Conservation (phyloP, 176 grass and related monocot genomes). For the Carex myosuroides region DNA sequence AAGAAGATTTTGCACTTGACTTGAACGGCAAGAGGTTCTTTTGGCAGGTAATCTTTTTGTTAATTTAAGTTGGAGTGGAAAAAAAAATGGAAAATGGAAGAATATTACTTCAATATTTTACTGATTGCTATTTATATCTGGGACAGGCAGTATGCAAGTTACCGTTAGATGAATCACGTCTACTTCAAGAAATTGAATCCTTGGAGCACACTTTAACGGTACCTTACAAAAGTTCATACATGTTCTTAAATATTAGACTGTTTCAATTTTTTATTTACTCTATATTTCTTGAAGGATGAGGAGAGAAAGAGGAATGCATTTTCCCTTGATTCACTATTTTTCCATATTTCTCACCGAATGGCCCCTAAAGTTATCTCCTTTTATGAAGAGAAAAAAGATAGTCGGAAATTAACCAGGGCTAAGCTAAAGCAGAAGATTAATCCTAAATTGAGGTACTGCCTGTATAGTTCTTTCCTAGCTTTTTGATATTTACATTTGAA, state of each 20-base stretch:
- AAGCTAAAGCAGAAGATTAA: constrained; percentile 35
- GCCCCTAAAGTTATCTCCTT: constrained; percentile 26
- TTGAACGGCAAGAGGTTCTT: constrained; percentile 31
- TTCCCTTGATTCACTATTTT: constrained; percentile 21
- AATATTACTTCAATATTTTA: not conserved
- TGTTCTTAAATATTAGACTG: not conserved
- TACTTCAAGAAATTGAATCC: constrained; percentile 31
- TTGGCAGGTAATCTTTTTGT: constrained; percentile 36
- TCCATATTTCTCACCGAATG: constrained; percentile 32
- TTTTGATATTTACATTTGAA: constrained; percentile 9
- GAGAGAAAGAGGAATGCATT: constrained; percentile 29
- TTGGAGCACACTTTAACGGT: constrained; percentile 37
- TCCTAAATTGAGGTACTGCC: constrained; percentile 32
- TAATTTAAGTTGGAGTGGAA: not conserved
- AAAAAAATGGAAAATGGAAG: not conserved
- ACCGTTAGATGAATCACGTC: constrained; percentile 39
- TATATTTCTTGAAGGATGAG: constrained; percentile 30
- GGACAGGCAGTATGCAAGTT: constrained; percentile 39
- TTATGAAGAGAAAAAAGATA: constrained; percentile 29
- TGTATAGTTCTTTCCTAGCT: not conserved
- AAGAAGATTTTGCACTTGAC: constrained; percentile 24
- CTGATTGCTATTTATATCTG: not conserved
- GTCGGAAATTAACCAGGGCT: constrained; percentile 28
- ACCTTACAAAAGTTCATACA: not conserved
- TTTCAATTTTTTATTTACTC: not conserved